These are phyloP conservation scores for Dictyostelium gargantuum DNA, from an alignment of 208 protist species.

Conservation along the genomic window DNA sequence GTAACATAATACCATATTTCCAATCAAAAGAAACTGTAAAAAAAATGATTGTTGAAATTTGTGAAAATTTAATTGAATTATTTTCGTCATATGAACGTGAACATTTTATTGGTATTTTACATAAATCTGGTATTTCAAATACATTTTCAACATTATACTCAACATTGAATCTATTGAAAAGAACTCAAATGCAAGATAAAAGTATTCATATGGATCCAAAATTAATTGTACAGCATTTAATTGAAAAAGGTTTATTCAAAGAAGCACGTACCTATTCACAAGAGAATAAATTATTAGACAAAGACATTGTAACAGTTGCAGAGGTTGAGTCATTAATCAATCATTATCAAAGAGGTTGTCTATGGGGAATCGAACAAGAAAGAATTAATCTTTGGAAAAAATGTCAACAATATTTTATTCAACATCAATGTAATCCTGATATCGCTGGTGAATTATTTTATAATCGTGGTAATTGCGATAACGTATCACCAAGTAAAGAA, in stretches of 20 bases:
- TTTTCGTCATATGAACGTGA: slow-evolving; percentile 25
- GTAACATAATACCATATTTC: not conserved
- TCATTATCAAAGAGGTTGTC: slow-evolving; percentile 47
- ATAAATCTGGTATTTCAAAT: not conserved
- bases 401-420: slow-evolving; percentile 47
- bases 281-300: slow-evolving; percentile 26
- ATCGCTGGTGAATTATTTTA: slow-evolving; percentile 35
- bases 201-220: slow-evolving; percentile 51
- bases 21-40: not conserved
- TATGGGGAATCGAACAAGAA: slow-evolving; percentile 49
- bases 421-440: slow-evolving; percentile 1
- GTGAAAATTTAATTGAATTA: not conserved
- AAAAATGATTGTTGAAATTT: not conserved
- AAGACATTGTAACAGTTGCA: not conserved
- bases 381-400: slow-evolving; percentile 66
- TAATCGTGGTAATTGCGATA: not conserved
- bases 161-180: slow-evolving; percentile 20
- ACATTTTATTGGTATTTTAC: slow-evolving; percentile 25
- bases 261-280: not conserved
- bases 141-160: slow-evolving; percentile 31
- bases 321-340: slow-evolving; percentile 15
- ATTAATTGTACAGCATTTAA: slow-evolving; percentile 17
- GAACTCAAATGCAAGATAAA: slow-evolving; percentile 23
- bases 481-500: not conserved
- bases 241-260: slow-evolving; percentile 37